Evolutionary conservation across 257 asterid species (phyloP).

Genomic region (Nicotiana undulata): DNA sequence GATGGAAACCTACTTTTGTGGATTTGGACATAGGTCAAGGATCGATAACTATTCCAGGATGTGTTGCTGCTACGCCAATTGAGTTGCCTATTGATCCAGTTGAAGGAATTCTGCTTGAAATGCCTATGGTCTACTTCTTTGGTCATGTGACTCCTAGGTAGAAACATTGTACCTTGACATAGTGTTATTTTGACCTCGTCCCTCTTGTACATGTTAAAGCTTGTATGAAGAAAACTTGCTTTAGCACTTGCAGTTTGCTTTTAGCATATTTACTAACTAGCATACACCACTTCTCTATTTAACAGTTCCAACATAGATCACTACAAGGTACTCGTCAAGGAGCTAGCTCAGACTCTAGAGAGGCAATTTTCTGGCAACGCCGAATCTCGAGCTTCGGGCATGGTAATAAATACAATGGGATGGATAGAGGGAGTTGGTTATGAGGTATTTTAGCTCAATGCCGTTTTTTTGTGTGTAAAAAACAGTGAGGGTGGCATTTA

Average conservation of each 20-base stretch:
- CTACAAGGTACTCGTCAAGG: slow-evolving; percentile 84
- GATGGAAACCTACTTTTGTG: too few relatives aligned
- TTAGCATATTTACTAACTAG: not conserved
- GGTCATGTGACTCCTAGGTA: too few relatives aligned
- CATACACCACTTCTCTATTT: slow-evolving; percentile 3
- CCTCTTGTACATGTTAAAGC: not conserved
- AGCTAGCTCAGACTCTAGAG: slow-evolving; percentile 82
- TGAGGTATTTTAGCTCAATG: too few relatives aligned
- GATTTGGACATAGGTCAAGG: too few relatives aligned
- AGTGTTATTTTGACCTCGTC: not conserved
- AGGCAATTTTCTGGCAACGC: slow-evolving; percentile 53
- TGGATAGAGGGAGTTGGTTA: too few relatives aligned
- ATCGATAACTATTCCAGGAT: too few relatives aligned
- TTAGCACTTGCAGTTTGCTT: not conserved
- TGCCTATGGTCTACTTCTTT: too few relatives aligned
- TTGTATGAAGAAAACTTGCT: not conserved
- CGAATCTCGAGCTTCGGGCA: too few relatives aligned
- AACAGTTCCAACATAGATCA: slow-evolving; percentile 81
- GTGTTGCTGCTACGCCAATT: too few relatives aligned
- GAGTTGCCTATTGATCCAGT: too few relatives aligned
- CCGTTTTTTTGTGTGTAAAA: not conserved
- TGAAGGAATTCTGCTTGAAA: too few relatives aligned
- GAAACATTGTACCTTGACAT: not conserved
- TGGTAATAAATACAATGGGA: too few relatives aligned
- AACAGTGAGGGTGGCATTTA: not conserved